Evolutionary conservation across 2,329 filamentous ascomycete species (phyloP), one percentile per base, ranked within the genome.

Genomic region (Ceratocystiopsis brevicomis): DNA sequence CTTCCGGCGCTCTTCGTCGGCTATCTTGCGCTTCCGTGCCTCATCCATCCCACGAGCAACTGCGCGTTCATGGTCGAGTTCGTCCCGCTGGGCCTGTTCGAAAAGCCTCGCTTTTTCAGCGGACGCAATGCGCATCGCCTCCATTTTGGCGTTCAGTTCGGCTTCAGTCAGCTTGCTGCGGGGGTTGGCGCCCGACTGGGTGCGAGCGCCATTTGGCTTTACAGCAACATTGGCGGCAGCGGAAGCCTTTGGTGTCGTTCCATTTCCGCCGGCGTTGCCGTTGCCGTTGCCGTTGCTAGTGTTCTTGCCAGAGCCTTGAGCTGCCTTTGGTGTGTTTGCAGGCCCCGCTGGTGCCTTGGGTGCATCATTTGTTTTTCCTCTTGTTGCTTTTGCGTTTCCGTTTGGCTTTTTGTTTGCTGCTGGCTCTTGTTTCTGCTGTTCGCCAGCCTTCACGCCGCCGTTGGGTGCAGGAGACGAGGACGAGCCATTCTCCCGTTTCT

Each of bases 51-150:
- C 67, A 35, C 66, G 65, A 34, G 70, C 69, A 46, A 69, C 66
- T 1, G 71, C 67, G 6, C 63, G 58, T 3, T 67, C 70, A 51
- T 75, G 71, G 45, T 68, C 67, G 45, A 63, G 65, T 57, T 72
- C 63, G 51, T 76, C 72, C 48, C 65, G 62, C 54, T 73, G 68
- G 1, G 68, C 69, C 53, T 71, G 66, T 51, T 76, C 68, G 50
- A 73, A 73, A 47, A 69, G 70, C 50, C 69, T 67, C 51, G 68
- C 65, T 58, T 71, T 73, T 54, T 77, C 73, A 0, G 67, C 70
- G 0, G 66, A 63, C 0, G 73, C 54, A 10, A 77, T 62, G 45
- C 72, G 71, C 68, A 75, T 76, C 54, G 69, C 61, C 51, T 69
- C 69, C 67, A 78, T 73, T 54, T 74, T 75, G 47, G 61, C 66